Conservation (phyloP, 1,284 basidiomycete species). For the Trametes sp. region DNA sequence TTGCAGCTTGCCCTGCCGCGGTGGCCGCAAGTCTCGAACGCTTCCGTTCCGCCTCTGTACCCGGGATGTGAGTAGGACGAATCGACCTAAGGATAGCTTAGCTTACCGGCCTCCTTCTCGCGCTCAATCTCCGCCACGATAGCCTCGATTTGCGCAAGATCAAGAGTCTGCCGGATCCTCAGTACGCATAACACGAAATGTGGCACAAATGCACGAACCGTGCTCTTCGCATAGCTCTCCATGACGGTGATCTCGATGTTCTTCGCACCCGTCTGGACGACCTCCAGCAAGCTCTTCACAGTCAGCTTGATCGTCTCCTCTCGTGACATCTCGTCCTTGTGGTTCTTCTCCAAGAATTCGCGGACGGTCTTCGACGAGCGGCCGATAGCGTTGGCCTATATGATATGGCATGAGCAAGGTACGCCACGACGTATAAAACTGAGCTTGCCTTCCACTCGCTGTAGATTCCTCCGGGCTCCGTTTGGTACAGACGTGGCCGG, state of each 20-base stretch:
- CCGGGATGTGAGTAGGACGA: too few species aligned
- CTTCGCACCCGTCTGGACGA: slow-evolving; percentile 99
- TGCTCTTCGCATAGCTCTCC: slow-evolving; percentile 92
- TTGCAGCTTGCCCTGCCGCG: slow-evolving; percentile 85
- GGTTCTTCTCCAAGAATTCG: slow-evolving; percentile 99
- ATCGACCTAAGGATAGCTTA: not conserved
- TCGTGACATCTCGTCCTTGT: slow-evolving; percentile 88
- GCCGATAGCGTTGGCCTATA: slow-evolving; percentile 95
- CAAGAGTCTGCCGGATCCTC: slow-evolving; percentile 70
- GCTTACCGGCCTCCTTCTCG: slow-evolving; percentile 92
- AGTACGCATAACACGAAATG: not conserved
- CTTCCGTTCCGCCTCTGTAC: slow-evolving; percentile 85
- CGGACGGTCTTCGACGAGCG: slow-evolving; percentile 98
- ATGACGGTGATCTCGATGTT: slow-evolving; percentile 98
- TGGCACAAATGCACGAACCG: slow-evolving; percentile 59
- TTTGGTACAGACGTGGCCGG: slow-evolving; percentile 92
- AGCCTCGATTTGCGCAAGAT: slow-evolving; percentile 85
- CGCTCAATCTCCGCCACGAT: slow-evolving; percentile 93
- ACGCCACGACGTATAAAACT: not conserved
- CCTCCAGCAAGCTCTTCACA: slow-evolving; percentile 95
- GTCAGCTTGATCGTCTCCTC: slow-evolving; percentile 96
- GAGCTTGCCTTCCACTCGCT: slow-evolving; percentile 94
- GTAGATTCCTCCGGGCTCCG: slow-evolving; percentile 98
- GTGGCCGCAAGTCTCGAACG: slow-evolving; percentile 79
- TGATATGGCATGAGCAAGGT: not conserved